Base-by-base conservation (phyloP, 176 grass and related monocot species). In the Stipa capillata region DNA sequence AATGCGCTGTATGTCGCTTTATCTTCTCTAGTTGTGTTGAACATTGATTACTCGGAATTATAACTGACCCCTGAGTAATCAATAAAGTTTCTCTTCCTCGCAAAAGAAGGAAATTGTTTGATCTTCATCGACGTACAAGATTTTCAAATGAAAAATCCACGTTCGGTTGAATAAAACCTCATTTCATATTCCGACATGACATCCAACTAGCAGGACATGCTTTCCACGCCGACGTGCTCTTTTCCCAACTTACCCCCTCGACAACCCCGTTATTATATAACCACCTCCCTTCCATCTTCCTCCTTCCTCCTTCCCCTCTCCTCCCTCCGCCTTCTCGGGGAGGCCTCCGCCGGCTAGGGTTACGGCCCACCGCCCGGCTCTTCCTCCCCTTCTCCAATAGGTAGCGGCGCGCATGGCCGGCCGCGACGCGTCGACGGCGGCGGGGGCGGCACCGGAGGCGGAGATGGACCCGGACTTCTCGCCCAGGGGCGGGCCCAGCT, bases 391-490 rank as follows among this genome's bases (percentile, higher is more conserved):
- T 39, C 2, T 0, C 20, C n/a, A n/a, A 54, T 13, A 65, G 79
- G 65, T 48, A 63, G 79, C 56, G 53, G 45, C 40, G n/a, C 7
- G 37, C 63, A 62, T 78, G 85, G 12, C 56, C 3, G 73, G 85
- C 34, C 20, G 20, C 31, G 57, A 25, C 10, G 56, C 41, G 74
- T 52, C 54, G 3, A 45, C 43, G 53, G 34, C 34, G 61, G 44
- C 25, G 56, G 73, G 14, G 14, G 18, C 11, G 8, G 69, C 63
- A 2, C 13, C 14, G 59, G 76, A 18, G 47, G 61, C 15, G 62
- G 47, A 17, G 74, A 95, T 95, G 89, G 93, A 92, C 63, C 89
- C 89, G 45, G 93, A 90, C 86, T 95, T 90, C 78, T 65, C 87
- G 41, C 57, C 84, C 63, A 79, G 80, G 63, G 74, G 62, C 72